phyloP scores from a whole-genome alignment of 1,284 basidiomycete genomes.

The Pseudozyma sp. region DNA sequence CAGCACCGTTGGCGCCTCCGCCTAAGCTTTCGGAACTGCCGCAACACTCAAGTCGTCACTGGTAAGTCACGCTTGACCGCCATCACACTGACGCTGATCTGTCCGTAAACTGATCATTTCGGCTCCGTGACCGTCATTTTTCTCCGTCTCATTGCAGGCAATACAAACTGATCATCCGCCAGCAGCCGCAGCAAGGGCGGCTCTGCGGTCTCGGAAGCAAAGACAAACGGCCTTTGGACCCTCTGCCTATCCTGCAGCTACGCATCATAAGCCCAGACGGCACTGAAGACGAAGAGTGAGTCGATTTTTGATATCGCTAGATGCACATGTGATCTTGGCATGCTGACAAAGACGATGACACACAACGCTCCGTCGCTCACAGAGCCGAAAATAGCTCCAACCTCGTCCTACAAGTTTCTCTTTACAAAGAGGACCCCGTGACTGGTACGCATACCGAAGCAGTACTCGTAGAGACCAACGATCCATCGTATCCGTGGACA shows the following conservation, averaged over 20 bases:
- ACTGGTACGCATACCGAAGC: constrained; percentile 20
- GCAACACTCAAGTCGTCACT: constrained; percentile 13
- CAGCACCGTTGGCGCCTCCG: constrained; percentile 26
- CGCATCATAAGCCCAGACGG: constrained; percentile 36
- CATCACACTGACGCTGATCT: too few relatives aligned
- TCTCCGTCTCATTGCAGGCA: constrained; percentile 12
- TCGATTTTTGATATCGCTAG: not conserved
- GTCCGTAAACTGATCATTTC: not conserved
- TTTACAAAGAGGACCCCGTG: constrained; percentile 25
- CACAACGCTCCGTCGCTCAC: not conserved
- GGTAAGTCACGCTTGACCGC: constrained; percentile 16
- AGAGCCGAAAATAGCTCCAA: constrained; percentile 52
- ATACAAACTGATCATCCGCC: constrained; percentile 45
- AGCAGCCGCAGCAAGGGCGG: constrained; percentile 52
- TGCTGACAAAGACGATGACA: too few relatives aligned
- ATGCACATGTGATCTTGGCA: not conserved
- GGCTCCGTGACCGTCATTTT: not conserved
- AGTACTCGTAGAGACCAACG: constrained; percentile 35
- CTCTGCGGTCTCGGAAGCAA: constrained; percentile 54
- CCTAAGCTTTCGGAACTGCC: constrained; percentile 33
- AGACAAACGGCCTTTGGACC: constrained; percentile 54
- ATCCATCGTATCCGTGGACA: constrained; percentile 27
- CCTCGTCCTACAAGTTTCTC: constrained; percentile 40
- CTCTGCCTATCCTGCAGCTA: constrained; percentile 54
- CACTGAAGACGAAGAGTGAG: constrained; percentile 48